Base-by-base conservation (phyloP, 305 asterid genomes). In the Ajuga reptans region DNA sequence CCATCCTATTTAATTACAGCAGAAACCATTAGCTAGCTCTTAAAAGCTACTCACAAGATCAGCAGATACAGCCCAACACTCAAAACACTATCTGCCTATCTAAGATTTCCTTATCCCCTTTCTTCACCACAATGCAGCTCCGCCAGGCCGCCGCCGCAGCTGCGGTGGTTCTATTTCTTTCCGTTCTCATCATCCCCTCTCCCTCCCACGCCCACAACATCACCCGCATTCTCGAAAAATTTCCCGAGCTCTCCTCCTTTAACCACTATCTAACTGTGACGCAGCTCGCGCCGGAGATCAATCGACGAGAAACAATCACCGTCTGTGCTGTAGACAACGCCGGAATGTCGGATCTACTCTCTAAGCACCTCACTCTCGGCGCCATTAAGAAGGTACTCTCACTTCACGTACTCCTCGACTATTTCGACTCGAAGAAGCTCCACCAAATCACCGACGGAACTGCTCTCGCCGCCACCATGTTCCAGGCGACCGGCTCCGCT, bases 401-500 rank as follows among this genome's bases (percentile, higher is more conserved):
- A 0, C 83, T 86, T 15, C 96, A 91, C 76, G 83, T 91, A 5
- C 84, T 91, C 14, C 86, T 91, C 16, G 98, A 91, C 84, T 91
- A 89, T 72, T 89, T 83, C 78, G 89, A 84, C 65, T 82, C 88
- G 6, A 86, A 89, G 59, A 91, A 91, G 88, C 96, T 91, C 68
- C 98, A 91, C 80, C 82, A 86, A 59, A 86, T 89, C 76, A 86
- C 92, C 45, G 83, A 89, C 66, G 94, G 96, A 63, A 84, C 92
- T 3, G 98, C 93, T 1, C 75, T 89, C 16, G 87, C 91, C n/a
- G 90, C 98, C 42, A 89, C 98, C 1, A 81, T 89, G 83, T 89
- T 66, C 81, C 98, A 91, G 68, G 92, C 96, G 67, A 86, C 98
- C 80, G 98, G 95, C 18, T 45, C 85, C 0, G 96, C 96, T 0